These are phyloP conservation scores for Penicillium sp. DNA, from an alignment of 2,329 filamentous ascomycete genomes.

Conservation along the genomic window DNA sequence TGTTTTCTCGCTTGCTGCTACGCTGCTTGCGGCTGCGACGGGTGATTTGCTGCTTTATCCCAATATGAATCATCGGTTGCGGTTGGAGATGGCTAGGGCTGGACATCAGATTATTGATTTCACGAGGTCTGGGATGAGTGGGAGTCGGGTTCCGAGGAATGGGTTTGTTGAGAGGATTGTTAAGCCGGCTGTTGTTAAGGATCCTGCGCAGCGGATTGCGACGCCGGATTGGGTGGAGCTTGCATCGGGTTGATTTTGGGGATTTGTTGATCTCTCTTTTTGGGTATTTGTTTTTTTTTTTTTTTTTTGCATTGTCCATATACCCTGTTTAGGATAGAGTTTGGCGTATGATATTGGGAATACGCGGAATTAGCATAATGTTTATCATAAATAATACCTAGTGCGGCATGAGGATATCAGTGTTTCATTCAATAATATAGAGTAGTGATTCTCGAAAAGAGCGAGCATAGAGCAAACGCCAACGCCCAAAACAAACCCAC, in stretches of 20 bases:
- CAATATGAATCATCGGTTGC: constrained; percentile 39
- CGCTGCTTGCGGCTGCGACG: constrained; percentile 45
- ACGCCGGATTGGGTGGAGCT: constrained; percentile 34
- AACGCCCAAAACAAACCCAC: not conserved
- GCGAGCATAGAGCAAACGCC: not conserved
- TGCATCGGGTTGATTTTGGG: constrained; percentile 7
- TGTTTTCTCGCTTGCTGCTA: constrained; percentile 48
- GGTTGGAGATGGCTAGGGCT: constrained; percentile 45
- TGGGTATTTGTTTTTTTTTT: not conserved
- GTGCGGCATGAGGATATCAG: not conserved
- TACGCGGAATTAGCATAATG: not conserved
- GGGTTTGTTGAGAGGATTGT: constrained; percentile 42
- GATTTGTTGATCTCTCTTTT: constrained; percentile 7
- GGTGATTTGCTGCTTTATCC: constrained; percentile 47
- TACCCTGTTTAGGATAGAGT: constrained; percentile 22
- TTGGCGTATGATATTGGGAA: constrained; percentile 1
- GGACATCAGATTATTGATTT: constrained; percentile 45
- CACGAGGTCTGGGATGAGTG: constrained; percentile 37
- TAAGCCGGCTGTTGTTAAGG: constrained; percentile 40
- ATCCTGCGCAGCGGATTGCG: constrained; percentile 32
- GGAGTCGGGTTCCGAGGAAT: constrained; percentile 39
- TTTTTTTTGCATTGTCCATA: constrained; percentile 8
- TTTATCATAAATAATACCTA: not conserved
- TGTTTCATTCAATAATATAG: not conserved
- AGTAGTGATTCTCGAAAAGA: not conserved